Percentiles rank a stretch among this genome's conserved stretches.
Evolutionary conservation across 2,329 filamentous ascomycete genomes (phyloP).

Genomic region (Byssothecium circinans): DNA sequence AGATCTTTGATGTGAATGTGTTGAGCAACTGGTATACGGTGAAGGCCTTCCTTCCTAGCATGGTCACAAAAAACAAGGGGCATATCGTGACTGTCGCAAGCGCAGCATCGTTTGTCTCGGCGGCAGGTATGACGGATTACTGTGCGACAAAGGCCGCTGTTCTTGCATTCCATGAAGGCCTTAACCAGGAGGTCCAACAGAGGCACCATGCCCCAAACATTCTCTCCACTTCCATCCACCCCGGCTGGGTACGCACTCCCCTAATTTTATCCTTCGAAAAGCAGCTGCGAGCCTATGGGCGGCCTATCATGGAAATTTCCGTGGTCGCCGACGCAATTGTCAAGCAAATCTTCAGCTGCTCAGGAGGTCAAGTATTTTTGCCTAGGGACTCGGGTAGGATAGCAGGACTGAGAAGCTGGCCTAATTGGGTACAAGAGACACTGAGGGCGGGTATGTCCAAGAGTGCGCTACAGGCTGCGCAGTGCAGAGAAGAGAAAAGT

Average conservation of each 20-base stretch:
- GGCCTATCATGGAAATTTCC: conserved; percentile 41
- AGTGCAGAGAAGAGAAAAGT: background rate
- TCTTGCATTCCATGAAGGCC: conserved; percentile 56
- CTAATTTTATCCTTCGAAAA: conserved; percentile 39
- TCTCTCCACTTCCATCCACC: conserved; percentile 48
- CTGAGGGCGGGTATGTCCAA: conserved; percentile 24
- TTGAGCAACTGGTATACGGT: conserved; percentile 40
- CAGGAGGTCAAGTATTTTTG: conserved; percentile 47
- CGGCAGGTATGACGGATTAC: conserved; percentile 57
- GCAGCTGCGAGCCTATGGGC: conserved; percentile 34
- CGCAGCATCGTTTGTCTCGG: conserved; percentile 53
- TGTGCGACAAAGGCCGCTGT: conserved; percentile 55
- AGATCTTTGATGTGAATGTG: conserved; percentile 43
- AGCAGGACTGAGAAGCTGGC: conserved; percentile 47
- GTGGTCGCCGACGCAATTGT: conserved; percentile 47
- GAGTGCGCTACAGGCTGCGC: conserved; percentile 16
- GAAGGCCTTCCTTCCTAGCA: conserved; percentile 40
- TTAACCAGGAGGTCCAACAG: conserved; percentile 45
- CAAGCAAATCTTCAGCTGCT: conserved; percentile 43
- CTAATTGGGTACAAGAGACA: conserved; percentile 53
- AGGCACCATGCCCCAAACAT: conserved; percentile 45
- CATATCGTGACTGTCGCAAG: conserved; percentile 61
- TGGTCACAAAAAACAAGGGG: conserved; percentile 47
- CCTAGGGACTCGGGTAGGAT: conserved; percentile 23
- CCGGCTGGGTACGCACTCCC: conserved; percentile 47